phyloP scores from a whole-genome alignment of 2,329 filamentous ascomycete genomes.

The Diplodia intermedia region DNA sequence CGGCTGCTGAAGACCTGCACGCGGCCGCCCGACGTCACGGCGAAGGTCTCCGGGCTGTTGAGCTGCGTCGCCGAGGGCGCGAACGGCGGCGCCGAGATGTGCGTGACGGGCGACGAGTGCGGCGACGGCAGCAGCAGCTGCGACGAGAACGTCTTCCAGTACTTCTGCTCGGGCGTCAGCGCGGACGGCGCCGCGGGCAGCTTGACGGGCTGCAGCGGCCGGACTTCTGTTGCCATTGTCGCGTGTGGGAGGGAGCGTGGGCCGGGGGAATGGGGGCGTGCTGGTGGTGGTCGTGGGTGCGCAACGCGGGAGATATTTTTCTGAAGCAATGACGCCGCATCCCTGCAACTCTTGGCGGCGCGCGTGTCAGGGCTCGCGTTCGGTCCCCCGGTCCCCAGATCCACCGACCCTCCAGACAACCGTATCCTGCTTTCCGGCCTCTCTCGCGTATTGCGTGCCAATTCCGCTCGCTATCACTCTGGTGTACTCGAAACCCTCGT shows the following conservation, averaged over 20 bases:
- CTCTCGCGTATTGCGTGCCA: neutral
- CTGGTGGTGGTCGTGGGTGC: constrained; percentile 10
- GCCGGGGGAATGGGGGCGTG: neutral
- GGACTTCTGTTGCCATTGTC: constrained; percentile 83
- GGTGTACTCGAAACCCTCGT: neutral
- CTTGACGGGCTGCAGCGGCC: constrained; percentile 80
- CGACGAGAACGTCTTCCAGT: constrained; percentile 96
- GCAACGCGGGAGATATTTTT: constrained; percentile 30
- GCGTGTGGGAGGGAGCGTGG: constrained; percentile 11
- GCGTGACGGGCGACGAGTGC: constrained; percentile 85
- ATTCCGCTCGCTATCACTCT: neutral
- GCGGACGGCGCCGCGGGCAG: constrained; percentile 82
- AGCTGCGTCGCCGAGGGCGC: constrained; percentile 47
- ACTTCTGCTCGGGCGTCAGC: constrained; percentile 88
- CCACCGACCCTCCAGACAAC: neutral
- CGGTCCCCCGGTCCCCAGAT: neutral
- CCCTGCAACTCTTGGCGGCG: constrained; percentile 23
- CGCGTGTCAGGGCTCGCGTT: constrained; percentile 5
- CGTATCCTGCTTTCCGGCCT: neutral
- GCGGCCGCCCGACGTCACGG: constrained; percentile 90
- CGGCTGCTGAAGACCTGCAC: constrained; percentile 93
- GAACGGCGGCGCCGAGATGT: constrained; percentile 75
- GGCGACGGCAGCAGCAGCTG: constrained; percentile 89
- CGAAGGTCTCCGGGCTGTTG: constrained; percentile 72
- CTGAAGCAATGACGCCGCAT: constrained; percentile 23